A percentile compares a stretch with the other conserved stretches of the same genome.
phyloP scores from a whole-genome alignment of 257 asterid species.

The Solanum chiquidenum region DNA sequence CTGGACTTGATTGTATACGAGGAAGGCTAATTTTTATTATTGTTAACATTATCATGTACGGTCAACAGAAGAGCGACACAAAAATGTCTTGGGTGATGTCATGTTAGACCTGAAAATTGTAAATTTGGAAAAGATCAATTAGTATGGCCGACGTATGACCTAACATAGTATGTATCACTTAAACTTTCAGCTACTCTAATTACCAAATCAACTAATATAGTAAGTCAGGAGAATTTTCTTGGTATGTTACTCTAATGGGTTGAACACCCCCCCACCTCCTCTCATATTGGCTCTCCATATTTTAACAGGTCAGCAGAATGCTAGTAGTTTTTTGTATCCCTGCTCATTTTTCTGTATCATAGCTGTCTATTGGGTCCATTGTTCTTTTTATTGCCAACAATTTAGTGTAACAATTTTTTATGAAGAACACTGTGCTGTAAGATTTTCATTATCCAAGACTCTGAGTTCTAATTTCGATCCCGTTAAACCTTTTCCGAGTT shows the following conservation, averaged over 20 bases:
- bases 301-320: neutral
- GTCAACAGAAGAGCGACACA: neutral
- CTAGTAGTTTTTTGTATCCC: neutral
- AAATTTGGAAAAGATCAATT: neutral
- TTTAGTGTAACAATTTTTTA: neutral
- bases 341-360: neutral
- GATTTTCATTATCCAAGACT: neutral
- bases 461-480: neutral
- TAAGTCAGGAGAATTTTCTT: neutral
- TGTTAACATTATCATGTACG: neutral
- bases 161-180: neutral
- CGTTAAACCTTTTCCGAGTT: neutral
- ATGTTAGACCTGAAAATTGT: neutral
- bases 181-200: neutral
- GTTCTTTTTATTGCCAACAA: neutral
- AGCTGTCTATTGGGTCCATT: neutral
- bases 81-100: neutral
- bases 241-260: neutral
- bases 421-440: neutral
- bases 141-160: neutral
- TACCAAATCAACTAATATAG: neutral
- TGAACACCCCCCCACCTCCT: too few relatives aligned
- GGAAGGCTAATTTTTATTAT: neutral
- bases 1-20: neutral
- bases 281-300: neutral